These are phyloP conservation scores for Penicillium italicum DNA, from an alignment of 2,329 filamentous ascomycete genomes.

Conservation along the genomic window DNA sequence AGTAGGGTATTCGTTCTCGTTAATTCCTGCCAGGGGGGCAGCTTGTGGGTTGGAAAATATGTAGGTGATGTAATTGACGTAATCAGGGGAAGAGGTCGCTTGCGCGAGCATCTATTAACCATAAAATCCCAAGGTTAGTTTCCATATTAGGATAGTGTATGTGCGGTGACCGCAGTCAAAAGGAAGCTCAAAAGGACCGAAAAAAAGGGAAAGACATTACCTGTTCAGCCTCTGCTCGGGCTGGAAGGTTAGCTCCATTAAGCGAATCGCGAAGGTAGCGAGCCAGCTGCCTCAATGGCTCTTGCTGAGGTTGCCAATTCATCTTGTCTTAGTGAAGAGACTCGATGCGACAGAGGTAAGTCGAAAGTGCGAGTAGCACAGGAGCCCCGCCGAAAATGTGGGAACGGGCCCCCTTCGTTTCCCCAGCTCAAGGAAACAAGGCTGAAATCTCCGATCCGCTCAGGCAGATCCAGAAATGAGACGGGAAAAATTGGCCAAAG, in stretches of 20 bases:
- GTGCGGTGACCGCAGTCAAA: neutral
- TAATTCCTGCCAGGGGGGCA: constrained; percentile 54
- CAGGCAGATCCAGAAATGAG: neutral
- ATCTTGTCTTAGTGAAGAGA: constrained; percentile 49
- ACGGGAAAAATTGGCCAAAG: constrained; percentile 2
- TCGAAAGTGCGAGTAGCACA: constrained; percentile 26
- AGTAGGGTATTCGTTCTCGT: constrained; percentile 63
- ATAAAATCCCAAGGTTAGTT: constrained; percentile 15
- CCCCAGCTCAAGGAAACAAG: constrained; percentile 14
- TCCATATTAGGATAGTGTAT: neutral
- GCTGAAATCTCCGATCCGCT: constrained; percentile 3
- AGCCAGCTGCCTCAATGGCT: constrained; percentile 84
- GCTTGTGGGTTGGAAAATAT: constrained; percentile 71
- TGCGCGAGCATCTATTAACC: constrained; percentile 77
- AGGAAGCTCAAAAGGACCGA: constrained; percentile 10
- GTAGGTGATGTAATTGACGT: constrained; percentile 95
- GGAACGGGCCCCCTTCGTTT: constrained; percentile 23
- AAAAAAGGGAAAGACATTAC: constrained; percentile 46
- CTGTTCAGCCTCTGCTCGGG: constrained; percentile 84
- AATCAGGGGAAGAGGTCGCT: constrained; percentile 82
- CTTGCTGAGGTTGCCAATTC: constrained; percentile 88
- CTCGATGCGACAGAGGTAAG: constrained; percentile 17
- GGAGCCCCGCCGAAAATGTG: constrained; percentile 28
- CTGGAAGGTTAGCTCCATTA: constrained; percentile 69
- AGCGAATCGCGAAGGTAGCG: constrained; percentile 88